Conservation (phyloP, 176 grass and related monocot genomes). For the Ananas comosus region DNA sequence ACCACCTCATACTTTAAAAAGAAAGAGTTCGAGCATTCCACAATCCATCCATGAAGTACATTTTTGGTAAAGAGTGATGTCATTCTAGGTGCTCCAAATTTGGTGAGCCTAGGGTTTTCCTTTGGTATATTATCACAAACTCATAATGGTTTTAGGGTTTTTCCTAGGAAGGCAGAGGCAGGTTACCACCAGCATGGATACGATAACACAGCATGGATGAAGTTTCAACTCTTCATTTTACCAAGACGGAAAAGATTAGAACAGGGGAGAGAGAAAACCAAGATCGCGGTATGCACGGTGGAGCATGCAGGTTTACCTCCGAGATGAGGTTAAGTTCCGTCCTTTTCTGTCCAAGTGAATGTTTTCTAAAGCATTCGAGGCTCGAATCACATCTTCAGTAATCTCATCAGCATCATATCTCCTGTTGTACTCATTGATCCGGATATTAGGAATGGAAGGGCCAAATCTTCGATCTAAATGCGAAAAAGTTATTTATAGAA, state of each 20-base stretch:
- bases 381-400: constrained; percentile 69
- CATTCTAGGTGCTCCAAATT: not conserved
- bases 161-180: too few relatives aligned
- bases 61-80: not conserved
- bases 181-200: too few relatives aligned
- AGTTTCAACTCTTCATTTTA: too few relatives aligned
- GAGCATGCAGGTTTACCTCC: constrained; percentile 32
- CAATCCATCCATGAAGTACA: not conserved
- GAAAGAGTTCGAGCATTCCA: not conserved
- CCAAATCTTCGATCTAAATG: constrained; percentile 53
- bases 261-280: too few relatives aligned
- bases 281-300: too few relatives aligned
- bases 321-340: constrained; percentile 63
- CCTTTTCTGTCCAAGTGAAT: constrained; percentile 75
- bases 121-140: too few relatives aligned
- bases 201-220: too few relatives aligned
- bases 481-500: constrained; percentile 7
- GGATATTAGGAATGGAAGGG: constrained; percentile 28
- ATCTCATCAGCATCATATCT: constrained; percentile 73
- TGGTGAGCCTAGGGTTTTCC: not conserved
- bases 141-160: too few relatives aligned
- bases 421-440: constrained; percentile 91
- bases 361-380: constrained; percentile 69
- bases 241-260: too few relatives aligned
- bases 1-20: not conserved